phyloP scores from a whole-genome alignment of 495 filamentous ascomycete species.

The Podospora pseudocomata region DNA sequence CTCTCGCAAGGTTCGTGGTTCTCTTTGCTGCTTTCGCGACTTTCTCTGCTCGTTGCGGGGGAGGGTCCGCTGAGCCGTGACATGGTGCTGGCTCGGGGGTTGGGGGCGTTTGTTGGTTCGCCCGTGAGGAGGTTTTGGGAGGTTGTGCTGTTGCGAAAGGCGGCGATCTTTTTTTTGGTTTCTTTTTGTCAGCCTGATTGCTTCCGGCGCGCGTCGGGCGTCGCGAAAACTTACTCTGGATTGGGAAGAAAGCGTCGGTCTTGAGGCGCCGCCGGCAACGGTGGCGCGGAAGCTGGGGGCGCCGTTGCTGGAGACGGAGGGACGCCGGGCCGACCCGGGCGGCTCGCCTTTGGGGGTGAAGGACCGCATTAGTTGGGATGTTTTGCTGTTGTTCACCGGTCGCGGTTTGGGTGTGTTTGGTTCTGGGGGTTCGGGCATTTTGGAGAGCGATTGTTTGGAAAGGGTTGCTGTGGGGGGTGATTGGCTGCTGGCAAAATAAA shows the following conservation, averaged over 20 bases:
- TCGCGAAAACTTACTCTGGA: slow-evolving; percentile 41
- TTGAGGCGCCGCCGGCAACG: slow-evolving; percentile 32
- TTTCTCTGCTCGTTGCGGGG: slow-evolving; percentile 23
- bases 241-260: slow-evolving; percentile 30
- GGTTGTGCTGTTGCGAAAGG: slow-evolving; percentile 32
- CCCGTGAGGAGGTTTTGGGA: slow-evolving; percentile 61
- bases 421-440: slow-evolving; percentile 18
- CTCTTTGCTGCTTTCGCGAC: slow-evolving; percentile 47
- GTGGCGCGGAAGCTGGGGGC: slow-evolving; percentile 37
- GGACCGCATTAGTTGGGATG: slow-evolving; percentile 24
- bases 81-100: slow-evolving; percentile 27
- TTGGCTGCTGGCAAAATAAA: slow-evolving; percentile 10
- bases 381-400: slow-evolving; percentile 6
- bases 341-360: slow-evolving; percentile 32
- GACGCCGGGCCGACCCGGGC: slow-evolving; percentile 26
- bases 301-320: slow-evolving; percentile 23
- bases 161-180: slow-evolving; percentile 23
- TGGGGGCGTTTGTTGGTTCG: slow-evolving; percentile 29
- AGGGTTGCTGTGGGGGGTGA: neutral
- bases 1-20: slow-evolving; percentile 46
- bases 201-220: slow-evolving; percentile 17
- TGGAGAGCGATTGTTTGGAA: slow-evolving; percentile 15
- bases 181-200: neutral
- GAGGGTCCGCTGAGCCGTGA: slow-evolving; percentile 39
- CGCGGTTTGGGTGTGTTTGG: slow-evolving; percentile 19